Percentiles rank a stretch among this genome's conserved stretches.
phyloP scores from a whole-genome alignment of 495 filamentous ascomycete genomes.

The Aspergillus ellipticus region DNA sequence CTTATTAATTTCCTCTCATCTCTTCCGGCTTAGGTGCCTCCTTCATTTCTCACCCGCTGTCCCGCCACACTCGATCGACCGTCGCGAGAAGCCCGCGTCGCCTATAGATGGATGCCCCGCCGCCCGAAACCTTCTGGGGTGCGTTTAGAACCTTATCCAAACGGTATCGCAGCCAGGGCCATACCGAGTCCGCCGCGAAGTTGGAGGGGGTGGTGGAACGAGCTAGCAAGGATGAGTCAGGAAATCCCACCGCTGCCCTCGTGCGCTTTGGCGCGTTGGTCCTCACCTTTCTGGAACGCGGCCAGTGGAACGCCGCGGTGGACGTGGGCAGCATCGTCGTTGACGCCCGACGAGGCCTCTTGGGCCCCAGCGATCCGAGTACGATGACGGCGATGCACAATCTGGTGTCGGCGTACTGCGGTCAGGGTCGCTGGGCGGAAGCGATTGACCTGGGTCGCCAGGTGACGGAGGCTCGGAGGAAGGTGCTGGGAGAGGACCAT shows the following conservation, averaged over 20 bases:
- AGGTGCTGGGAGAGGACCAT: conserved; percentile 24
- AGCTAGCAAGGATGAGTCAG: neutral
- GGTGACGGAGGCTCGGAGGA: conserved; percentile 16
- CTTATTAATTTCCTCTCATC: neutral
- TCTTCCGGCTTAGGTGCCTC: neutral
- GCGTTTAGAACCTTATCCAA: neutral
- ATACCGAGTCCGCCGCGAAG: neutral
- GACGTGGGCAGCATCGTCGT: conserved; percentile 3
- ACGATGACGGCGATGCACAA: conserved; percentile 16
- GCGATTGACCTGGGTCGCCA: conserved; percentile 17
- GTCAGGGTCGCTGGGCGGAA: conserved; percentile 16
- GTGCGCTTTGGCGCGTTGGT: conserved; percentile 3
- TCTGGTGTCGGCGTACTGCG: conserved; percentile 16
- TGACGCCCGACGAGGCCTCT: neutral
- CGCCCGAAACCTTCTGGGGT: neutral
- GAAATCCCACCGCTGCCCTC: neutral
- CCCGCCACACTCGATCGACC: neutral
- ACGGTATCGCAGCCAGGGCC: neutral
- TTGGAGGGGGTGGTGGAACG: neutral
- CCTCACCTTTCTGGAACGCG: conserved; percentile 4
- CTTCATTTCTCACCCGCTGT: neutral
- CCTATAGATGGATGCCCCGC: neutral
- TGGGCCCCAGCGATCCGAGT: conserved; percentile 16
- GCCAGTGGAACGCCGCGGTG: conserved; percentile 5
- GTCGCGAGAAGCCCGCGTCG: neutral